Base-by-base conservation (phyloP, 805 yeast species). In the Kluyveromyces dobzhanskii region DNA sequence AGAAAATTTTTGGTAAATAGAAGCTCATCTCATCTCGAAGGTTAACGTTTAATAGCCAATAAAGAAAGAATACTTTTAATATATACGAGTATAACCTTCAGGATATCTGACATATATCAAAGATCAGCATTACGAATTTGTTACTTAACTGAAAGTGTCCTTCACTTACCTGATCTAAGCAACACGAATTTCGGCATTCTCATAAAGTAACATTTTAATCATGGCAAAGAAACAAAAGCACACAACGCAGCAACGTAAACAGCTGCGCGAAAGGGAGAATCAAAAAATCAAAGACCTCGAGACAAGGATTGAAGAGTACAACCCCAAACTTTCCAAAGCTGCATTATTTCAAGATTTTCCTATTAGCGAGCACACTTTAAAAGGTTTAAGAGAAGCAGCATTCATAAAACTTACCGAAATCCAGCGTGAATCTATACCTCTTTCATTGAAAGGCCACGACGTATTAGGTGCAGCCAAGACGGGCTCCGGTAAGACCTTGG, bases 401-500 rank as follows among this genome's bases (percentile, higher is more conserved):
- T 92, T 81, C 57, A 69, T 83, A 1, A 70, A 76, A 9, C 61
- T 88, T 66, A 92, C 98, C 0, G 95, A 84, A 31, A 85, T 92
- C 42, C 99, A 92, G 53, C 75, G 71, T 44, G 77, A 76, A 35
- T 69, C 95, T 4, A 83, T 92, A 19, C 83, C 94, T 0, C 62
- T 71, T 11, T 77, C 92, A 1, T 64, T 92, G 44, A 78, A 83
- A 49, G 90, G 92, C 1, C 59, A 75, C 26, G 97, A 87, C 64
- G 59, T 88, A 2, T 67, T 88, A 49, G 95, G 86, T 10, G 88
- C 95, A 16, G 96, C 96, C 16, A 76, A 77, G 50, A 87, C 97
- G 0, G 69, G 69, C 17, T 83, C 94, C 3, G 97, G 97, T 17
- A 87, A 87, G 54, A 87, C 97, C 0, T 61, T 87, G 42, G 88